phyloP scores from a whole-genome alignment of 2,329 filamentous ascomycete species.

The Sporothrix protearum region DNA sequence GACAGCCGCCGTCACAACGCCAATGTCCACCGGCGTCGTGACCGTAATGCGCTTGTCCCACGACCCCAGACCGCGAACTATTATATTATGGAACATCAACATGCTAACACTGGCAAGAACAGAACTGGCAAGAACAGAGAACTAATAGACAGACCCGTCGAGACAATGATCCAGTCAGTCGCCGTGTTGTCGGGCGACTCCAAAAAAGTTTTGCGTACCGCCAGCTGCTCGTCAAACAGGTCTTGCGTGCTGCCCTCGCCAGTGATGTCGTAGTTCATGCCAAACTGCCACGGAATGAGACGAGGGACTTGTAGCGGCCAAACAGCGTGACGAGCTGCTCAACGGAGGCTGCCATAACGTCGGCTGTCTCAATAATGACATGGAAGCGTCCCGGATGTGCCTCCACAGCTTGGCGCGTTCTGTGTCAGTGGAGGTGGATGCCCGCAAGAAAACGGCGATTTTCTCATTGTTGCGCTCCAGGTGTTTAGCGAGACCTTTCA shows the following conservation, averaged over 20 bases:
- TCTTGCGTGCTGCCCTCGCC: conserved; percentile 57
- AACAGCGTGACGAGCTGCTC: conserved; percentile 44
- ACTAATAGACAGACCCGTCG: conserved; percentile 49
- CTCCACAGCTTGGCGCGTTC: background rate
- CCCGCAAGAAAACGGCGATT: conserved; percentile 1
- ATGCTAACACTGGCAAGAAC: conserved; percentile 54
- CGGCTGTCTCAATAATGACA: conserved; percentile 43
- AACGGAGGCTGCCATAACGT: conserved; percentile 41
- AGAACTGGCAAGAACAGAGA: conserved; percentile 44
- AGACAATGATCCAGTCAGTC: conserved; percentile 59
- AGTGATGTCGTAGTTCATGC: conserved; percentile 66
- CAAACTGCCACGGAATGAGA: conserved; percentile 71
- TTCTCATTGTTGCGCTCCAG: background rate
- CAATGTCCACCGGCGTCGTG: conserved; percentile 63
- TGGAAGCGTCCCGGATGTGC: conserved; percentile 36
- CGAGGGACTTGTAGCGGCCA: conserved; percentile 43
- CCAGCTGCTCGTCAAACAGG: conserved; percentile 65
- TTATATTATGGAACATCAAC: conserved; percentile 47
- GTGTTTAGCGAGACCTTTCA: conserved; percentile 8
- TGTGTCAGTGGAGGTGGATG: background rate
- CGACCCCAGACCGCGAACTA: conserved; percentile 53
- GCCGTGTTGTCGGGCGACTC: conserved; percentile 43
- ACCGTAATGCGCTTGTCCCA: conserved; percentile 62
- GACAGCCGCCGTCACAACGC: conserved; percentile 54
- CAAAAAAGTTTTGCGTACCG: conserved; percentile 53